phyloP scores from a whole-genome alignment of 2,329 filamentous ascomycete species.

The Chaetomium strumarium region DNA sequence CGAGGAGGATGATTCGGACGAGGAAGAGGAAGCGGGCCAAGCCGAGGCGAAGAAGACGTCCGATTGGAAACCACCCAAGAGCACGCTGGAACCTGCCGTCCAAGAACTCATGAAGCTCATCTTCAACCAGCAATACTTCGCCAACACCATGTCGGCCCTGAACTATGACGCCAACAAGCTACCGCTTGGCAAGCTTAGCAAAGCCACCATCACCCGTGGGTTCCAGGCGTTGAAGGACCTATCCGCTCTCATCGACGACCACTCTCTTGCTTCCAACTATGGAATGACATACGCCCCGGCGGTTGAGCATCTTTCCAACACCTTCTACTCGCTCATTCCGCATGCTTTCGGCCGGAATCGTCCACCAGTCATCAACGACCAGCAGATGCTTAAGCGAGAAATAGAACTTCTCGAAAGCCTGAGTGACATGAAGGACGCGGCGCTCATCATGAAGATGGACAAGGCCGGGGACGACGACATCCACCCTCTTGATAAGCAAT shows the following conservation, averaged over 20 bases:
- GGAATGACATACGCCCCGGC: constrained; percentile 34
- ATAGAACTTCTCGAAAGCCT: constrained; percentile 74
- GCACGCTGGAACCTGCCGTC: constrained; percentile 53
- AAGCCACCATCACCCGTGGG: constrained; percentile 66
- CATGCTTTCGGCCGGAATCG: constrained; percentile 71
- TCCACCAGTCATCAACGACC: constrained; percentile 59
- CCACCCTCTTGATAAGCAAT: constrained; percentile 67
- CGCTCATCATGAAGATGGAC: constrained; percentile 67
- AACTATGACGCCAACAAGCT: constrained; percentile 73
- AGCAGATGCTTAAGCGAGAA: constrained; percentile 62
- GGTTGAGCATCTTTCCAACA: constrained; percentile 63
- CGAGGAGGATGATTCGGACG: constrained; percentile 62
- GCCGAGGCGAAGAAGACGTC: constrained; percentile 28
- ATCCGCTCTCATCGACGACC: constrained; percentile 57
- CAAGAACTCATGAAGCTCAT: constrained; percentile 73
- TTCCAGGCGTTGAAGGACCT: constrained; percentile 74
- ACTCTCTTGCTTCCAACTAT: constrained; percentile 42
- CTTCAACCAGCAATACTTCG: constrained; percentile 72
- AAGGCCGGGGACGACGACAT: constrained; percentile 45
- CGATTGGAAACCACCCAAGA: constrained; percentile 38
- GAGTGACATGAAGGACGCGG: constrained; percentile 78
- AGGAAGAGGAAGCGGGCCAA: constrained; percentile 42
- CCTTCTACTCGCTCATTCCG: constrained; percentile 76
- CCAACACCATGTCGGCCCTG: constrained; percentile 57
- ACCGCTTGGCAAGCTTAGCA: constrained; percentile 78